A percentile compares a stretch with the other conserved stretches of the same genome.
These are phyloP conservation scores for Tricladium varicosporioides DNA, from an alignment of 2,329 filamentous ascomycete genomes.

Conservation along the genomic window DNA sequence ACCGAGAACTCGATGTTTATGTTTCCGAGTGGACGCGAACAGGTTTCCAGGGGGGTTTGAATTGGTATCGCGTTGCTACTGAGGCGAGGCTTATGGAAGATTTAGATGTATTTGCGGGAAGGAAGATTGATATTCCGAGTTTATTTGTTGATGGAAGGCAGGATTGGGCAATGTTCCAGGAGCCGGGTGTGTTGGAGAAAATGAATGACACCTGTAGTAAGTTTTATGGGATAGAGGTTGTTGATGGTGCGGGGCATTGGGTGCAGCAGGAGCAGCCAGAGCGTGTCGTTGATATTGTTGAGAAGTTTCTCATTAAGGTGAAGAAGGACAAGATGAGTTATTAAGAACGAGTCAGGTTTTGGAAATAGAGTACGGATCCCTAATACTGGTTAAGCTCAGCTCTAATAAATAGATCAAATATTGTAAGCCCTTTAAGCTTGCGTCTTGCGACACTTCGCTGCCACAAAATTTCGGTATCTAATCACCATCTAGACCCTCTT, in stretches of 20 bases:
- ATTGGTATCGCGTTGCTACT: constrained; percentile 65
- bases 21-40: constrained; percentile 58
- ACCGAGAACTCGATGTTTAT: constrained; percentile 59
- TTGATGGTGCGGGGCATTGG: constrained; percentile 67
- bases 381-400: too few species aligned
- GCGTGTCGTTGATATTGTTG: constrained; percentile 47
- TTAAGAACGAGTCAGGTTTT: too few species aligned
- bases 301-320: constrained; percentile 37
- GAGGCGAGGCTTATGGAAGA: constrained; percentile 47
- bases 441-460: too few species aligned
- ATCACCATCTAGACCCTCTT: too few species aligned
- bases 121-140: constrained; percentile 59
- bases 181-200: constrained; percentile 60
- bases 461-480: too few species aligned
- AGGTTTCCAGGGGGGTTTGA: constrained; percentile 64
- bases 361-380: too few species aligned
- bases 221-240: constrained; percentile 50
- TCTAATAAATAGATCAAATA: too few species aligned
- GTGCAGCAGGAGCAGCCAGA: constrained; percentile 64
- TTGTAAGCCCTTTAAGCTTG: too few species aligned
- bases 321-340: too few species aligned
- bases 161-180: constrained; percentile 69
- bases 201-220: constrained; percentile 50
- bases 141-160: constrained; percentile 59
- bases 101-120: constrained; percentile 56